These are phyloP conservation scores for Mycena sp. DNA, from an alignment of 1,284 basidiomycete species.

Conservation along the genomic window DNA sequence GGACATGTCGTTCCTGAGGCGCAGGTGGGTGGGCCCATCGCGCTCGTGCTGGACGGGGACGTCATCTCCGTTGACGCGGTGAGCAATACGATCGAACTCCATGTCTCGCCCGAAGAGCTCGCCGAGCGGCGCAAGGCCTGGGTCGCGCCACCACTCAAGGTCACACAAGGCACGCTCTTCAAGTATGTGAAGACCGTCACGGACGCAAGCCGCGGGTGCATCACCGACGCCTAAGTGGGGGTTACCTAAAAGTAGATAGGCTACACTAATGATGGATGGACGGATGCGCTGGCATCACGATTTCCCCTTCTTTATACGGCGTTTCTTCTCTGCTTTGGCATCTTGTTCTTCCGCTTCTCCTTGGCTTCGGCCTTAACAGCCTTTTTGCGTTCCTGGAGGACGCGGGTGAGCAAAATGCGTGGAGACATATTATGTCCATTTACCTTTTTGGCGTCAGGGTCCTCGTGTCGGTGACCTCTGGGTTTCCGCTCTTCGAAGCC, in stretches of 20 bases:
- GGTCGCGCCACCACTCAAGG: slow-evolving; percentile 88
- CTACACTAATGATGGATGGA: too few species aligned
- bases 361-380: slow-evolving; percentile 80
- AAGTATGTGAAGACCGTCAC: slow-evolving; percentile 89
- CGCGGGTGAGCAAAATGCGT: background rate
- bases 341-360: slow-evolving; percentile 91
- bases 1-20: slow-evolving; percentile 94
- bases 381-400: slow-evolving; percentile 72
- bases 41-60: slow-evolving; percentile 89
- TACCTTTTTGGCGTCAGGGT: slow-evolving; percentile 92
- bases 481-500: slow-evolving; percentile 62
- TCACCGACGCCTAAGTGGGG: slow-evolving; percentile 80
- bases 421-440: slow-evolving; percentile 25
- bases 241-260: background rate
- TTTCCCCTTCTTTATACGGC: slow-evolving; percentile 73
- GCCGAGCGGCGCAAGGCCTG: slow-evolving; percentile 72
- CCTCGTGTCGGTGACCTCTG: slow-evolving; percentile 90
- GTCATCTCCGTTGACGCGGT: slow-evolving; percentile 87
- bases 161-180: slow-evolving; percentile 83
- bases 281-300: too few species aligned
- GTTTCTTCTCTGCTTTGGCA: slow-evolving; percentile 94
- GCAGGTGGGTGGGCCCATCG: slow-evolving; percentile 91
- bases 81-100: slow-evolving; percentile 82
- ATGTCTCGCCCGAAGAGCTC: slow-evolving; percentile 77
- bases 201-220: slow-evolving; percentile 90